Conservation (phyloP, 2,329 filamentous ascomycete genomes). For the Penicillium thymicola region DNA sequence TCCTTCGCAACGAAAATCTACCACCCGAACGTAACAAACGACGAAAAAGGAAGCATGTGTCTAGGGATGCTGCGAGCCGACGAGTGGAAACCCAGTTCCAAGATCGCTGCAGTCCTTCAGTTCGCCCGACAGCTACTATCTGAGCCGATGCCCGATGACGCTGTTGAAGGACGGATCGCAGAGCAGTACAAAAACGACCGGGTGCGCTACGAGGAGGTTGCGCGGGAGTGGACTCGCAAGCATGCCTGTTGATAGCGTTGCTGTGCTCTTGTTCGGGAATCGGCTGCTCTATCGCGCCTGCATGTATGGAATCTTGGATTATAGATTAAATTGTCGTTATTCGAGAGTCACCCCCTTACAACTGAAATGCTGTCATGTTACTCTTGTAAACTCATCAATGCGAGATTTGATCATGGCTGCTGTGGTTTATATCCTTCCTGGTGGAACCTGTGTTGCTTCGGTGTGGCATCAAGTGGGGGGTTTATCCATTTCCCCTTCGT, state of each 20-base stretch:
- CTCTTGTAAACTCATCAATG: background rate
- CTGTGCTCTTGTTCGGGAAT: background rate
- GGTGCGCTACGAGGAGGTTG: slow-evolving; percentile 69
- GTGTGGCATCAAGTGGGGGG: background rate
- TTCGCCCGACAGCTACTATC: slow-evolving; percentile 70
- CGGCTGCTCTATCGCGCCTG: background rate
- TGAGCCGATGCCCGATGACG: slow-evolving; percentile 84
- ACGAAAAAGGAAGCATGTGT: slow-evolving; percentile 80
- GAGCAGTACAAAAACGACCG: slow-evolving; percentile 73
- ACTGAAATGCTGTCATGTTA: slow-evolving; percentile 11
- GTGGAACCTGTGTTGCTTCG: background rate
- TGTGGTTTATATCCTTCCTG: background rate
- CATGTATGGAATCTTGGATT: background rate
- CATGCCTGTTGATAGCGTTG: slow-evolving; percentile 57
- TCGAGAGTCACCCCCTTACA: slow-evolving; percentile 3
- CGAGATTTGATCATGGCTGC: background rate
- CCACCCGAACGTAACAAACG: slow-evolving; percentile 92
- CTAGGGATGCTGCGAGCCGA: slow-evolving; percentile 77
- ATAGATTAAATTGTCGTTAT: background rate
- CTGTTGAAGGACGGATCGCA: slow-evolving; percentile 80
- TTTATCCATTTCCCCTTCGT: background rate
- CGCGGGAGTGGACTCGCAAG: slow-evolving; percentile 67
- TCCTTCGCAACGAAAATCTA: slow-evolving; percentile 87
- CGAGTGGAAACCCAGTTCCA: slow-evolving; percentile 87
- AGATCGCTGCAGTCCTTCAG: slow-evolving; percentile 70